A percentile compares a stretch with the other conserved stretches of the same genome.
These are phyloP conservation scores for Chenopodium formosanum DNA, from an alignment of 148 eudicot genomes.

Conservation along the genomic window DNA sequence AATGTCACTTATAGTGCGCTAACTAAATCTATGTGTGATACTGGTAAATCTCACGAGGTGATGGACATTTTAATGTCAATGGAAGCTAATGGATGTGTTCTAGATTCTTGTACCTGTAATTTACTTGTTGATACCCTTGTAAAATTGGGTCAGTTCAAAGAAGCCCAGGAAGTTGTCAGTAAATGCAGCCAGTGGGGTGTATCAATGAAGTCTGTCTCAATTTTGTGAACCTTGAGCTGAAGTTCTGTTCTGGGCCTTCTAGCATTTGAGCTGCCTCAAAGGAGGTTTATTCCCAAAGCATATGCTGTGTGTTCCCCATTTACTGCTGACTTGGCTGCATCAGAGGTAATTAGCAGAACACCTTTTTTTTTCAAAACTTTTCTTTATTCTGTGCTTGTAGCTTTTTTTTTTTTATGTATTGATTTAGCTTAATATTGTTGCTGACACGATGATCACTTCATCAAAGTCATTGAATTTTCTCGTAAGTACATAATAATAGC, in stretches of 20 bases:
- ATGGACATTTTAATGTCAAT: constrained; percentile 59
- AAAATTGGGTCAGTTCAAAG: constrained; percentile 44
- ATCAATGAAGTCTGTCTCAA: constrained; percentile 17
- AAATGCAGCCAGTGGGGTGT: constrained; percentile 52
- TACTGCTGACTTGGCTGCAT: background rate
- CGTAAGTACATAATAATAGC: background rate
- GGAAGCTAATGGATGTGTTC: constrained; percentile 67
- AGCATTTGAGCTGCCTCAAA: background rate
- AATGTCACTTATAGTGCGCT: constrained; percentile 64
- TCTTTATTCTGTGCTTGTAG: no score
- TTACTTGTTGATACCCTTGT: constrained; percentile 49
- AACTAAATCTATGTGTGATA: constrained; percentile 66
- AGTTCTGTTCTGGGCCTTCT: background rate
- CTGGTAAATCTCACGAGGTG: constrained; percentile 61
- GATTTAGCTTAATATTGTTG: background rate
- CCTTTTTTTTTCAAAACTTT: no score
- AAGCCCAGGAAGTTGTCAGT: constrained; percentile 45
- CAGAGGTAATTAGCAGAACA: constrained; percentile 21
- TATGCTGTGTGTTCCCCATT: background rate
- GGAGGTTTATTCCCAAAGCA: constrained; percentile 8
- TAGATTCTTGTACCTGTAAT: constrained; percentile 63
- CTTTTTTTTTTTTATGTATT: background rate
- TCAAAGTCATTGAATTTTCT: background rate
- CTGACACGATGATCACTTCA: background rate
- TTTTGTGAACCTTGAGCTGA: constrained; percentile 6